Evolutionary conservation across 164 flowering plant species (phyloP).

Genomic region (Vitis labrusca): DNA sequence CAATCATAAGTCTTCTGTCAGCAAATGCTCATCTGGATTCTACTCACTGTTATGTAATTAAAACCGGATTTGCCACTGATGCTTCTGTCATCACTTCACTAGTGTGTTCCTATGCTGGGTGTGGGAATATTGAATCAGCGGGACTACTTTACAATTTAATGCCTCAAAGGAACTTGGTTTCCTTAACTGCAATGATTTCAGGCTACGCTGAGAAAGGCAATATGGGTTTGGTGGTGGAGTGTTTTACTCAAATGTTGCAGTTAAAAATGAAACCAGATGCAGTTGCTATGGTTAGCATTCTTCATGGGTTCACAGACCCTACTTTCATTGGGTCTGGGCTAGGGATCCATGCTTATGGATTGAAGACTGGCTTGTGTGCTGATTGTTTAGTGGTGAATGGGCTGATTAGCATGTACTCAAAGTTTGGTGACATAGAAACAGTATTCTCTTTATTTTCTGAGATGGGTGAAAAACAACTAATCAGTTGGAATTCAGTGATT

Average conservation of each 20-base stretch:
- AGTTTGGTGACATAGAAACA: constrained; percentile 28
- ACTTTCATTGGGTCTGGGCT: constrained; percentile 14
- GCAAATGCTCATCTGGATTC: constrained; percentile 23
- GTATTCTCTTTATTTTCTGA: constrained; percentile 28
- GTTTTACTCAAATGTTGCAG: constrained; percentile 21
- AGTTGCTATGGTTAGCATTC: constrained; percentile 36
- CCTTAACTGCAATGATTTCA: constrained; percentile 37
- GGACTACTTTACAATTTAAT: constrained; percentile 25
- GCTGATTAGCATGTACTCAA: constrained; percentile 44
- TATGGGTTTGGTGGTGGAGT: constrained; percentile 17
- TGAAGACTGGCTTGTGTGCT: constrained; percentile 29
- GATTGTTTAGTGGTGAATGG: constrained; percentile 39
- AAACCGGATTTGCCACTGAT: constrained; percentile 32
- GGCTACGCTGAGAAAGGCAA: constrained; percentile 41
- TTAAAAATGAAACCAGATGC: constrained; percentile 38
- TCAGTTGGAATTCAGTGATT: constrained; percentile 47
- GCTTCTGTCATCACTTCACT: constrained; percentile 33
- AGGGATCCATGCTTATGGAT: constrained; percentile 32
- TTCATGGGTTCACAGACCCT: constrained; percentile 27
- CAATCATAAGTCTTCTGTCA: constrained; percentile 36
- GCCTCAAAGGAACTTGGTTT: constrained; percentile 28
- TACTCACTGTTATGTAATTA: constrained; percentile 37
- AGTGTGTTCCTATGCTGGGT: constrained; percentile 31
- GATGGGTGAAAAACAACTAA: constrained; percentile 32
- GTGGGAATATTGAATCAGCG: constrained; percentile 25